Evolutionary conservation across 768 basidiomycete genomes (phyloP).

Genomic region (Dentipellis sp.): DNA sequence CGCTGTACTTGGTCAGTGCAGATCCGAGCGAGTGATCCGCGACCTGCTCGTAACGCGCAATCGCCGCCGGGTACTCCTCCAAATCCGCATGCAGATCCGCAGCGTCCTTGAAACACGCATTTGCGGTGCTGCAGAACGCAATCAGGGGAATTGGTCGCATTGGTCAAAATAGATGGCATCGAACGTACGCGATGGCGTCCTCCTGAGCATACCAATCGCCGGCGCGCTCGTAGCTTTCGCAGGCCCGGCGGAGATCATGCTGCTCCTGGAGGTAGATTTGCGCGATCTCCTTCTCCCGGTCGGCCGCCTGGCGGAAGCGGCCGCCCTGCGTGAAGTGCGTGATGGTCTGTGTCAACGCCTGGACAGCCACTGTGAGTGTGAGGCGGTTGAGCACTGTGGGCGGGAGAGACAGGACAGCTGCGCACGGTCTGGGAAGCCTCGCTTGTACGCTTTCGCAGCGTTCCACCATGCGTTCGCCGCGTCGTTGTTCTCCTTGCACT

Average conservation of each 20-base stretch:
- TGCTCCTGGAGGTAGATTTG: conserved; percentile 84
- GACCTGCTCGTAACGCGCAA: conserved; percentile 84
- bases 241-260: conserved; percentile 74
- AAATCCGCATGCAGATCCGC: conserved; percentile 91
- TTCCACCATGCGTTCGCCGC: conserved; percentile 99
- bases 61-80: conserved; percentile 77
- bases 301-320: conserved; percentile 94
- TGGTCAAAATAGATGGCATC: not conserved
- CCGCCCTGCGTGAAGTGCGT: conserved; percentile 74
- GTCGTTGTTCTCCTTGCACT: conserved; percentile 80
- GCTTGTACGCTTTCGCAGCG: conserved; percentile 93
- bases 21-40: conserved; percentile 75
- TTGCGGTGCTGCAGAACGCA: conserved; percentile 67
- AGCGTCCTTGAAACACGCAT: conserved; percentile 91
- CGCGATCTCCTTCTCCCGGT: conserved; percentile 95
- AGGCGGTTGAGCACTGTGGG: not conserved
- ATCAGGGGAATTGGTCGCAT: conserved; percentile 4
- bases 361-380: conserved; percentile 64
- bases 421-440: conserved; percentile 76
- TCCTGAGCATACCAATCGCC: conserved; percentile 98
- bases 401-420: not conserved
- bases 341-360: conserved; percentile 80
- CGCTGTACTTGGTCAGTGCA: conserved; percentile 91
- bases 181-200: conserved; percentile 86
- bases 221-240: conserved; percentile 85